Percentiles rank a stretch among this genome's conserved stretches.
These are phyloP conservation scores for Cyathus striatus DNA, from an alignment of 768 basidiomycete genomes.

Conservation along the genomic window DNA sequence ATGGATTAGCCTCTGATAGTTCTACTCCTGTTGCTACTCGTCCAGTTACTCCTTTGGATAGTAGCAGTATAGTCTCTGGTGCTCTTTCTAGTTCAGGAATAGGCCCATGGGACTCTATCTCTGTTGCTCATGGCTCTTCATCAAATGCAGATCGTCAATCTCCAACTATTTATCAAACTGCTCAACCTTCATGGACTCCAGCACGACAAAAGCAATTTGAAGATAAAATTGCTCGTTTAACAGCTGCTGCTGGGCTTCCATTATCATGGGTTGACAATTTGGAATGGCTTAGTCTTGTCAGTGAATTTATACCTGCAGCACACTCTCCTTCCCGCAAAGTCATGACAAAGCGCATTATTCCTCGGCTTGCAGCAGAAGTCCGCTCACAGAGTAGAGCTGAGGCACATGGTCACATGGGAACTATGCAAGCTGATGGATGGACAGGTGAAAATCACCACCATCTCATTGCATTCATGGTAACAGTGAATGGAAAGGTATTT, in stretches of 20 bases:
- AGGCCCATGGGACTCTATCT: too few relatives aligned
- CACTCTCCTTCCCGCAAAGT: constrained; percentile 14
- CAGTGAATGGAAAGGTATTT: constrained; percentile 9
- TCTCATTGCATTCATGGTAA: constrained; percentile 24
- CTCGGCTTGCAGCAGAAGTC: constrained; percentile 5
- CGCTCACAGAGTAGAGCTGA: constrained; percentile 3
- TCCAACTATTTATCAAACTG: too few relatives aligned
- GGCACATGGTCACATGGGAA: constrained; percentile 10
- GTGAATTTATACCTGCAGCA: constrained; percentile 23
- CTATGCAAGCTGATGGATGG: constrained; percentile 31
- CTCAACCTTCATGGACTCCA: too few relatives aligned
- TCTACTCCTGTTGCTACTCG: too few relatives aligned
- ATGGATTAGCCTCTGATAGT: too few relatives aligned
- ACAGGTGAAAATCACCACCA: constrained; percentile 25
- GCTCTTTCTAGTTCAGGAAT: too few relatives aligned
- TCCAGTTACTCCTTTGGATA: too few relatives aligned
- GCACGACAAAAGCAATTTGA: constrained; percentile 17
- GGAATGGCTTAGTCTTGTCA: constrained; percentile 21
- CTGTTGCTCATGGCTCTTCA: too few relatives aligned
- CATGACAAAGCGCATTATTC: constrained; percentile 18
- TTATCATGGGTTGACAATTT: constrained; percentile 33
- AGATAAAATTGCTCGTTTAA: constrained; percentile 13
- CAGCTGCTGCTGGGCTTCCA: constrained; percentile 25
- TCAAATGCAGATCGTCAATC: too few relatives aligned
- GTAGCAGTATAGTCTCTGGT: too few relatives aligned